Conservation (phyloP, 352 stramenopile species). For the Phytopythium helicoides region DNA sequence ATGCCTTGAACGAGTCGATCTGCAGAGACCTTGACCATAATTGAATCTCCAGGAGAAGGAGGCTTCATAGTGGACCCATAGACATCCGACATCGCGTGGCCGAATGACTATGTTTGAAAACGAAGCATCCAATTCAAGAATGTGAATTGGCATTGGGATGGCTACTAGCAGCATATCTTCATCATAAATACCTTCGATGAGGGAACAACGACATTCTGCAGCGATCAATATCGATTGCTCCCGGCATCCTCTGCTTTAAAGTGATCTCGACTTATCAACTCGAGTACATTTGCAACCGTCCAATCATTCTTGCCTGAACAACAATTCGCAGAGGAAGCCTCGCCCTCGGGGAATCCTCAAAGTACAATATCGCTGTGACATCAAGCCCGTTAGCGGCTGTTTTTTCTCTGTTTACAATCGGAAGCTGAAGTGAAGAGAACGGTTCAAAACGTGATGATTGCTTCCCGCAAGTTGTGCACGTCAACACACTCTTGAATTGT, state of each 20-base stretch:
- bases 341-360: slow-evolving; percentile 16
- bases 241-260: slow-evolving; percentile 2
- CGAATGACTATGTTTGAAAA: not conserved
- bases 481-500: slow-evolving; percentile 95
- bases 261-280: slow-evolving; percentile 25
- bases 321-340: slow-evolving; percentile 16
- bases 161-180: slow-evolving; percentile 24
- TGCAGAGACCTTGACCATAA: slow-evolving; percentile 15
- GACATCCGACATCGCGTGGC: not conserved
- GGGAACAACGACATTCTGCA: slow-evolving; percentile 18
- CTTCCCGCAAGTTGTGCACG: slow-evolving; percentile 88
- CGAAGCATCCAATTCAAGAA: slow-evolving; percentile 35
- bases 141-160: slow-evolving; percentile 25
- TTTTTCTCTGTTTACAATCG: slow-evolving; percentile 17
- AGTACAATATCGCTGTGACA: slow-evolving; percentile 38
- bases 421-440: slow-evolving; percentile 80
- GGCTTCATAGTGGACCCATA: not conserved
- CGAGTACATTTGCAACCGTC: slow-evolving; percentile 43
- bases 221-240: slow-evolving; percentile 7
- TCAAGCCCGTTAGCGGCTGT: slow-evolving; percentile 9
- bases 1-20: slow-evolving; percentile 23
- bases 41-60: slow-evolving; percentile 4
- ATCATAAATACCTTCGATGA: slow-evolving; percentile 28
- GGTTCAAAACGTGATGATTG: slow-evolving; percentile 81
- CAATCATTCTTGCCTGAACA: slow-evolving; percentile 15